A percentile compares a stretch with the other conserved stretches of the same genome.
These are phyloP conservation scores for Aechmea fasciata DNA, from an alignment of 176 grass and related monocot species.

Conservation along the genomic window DNA sequence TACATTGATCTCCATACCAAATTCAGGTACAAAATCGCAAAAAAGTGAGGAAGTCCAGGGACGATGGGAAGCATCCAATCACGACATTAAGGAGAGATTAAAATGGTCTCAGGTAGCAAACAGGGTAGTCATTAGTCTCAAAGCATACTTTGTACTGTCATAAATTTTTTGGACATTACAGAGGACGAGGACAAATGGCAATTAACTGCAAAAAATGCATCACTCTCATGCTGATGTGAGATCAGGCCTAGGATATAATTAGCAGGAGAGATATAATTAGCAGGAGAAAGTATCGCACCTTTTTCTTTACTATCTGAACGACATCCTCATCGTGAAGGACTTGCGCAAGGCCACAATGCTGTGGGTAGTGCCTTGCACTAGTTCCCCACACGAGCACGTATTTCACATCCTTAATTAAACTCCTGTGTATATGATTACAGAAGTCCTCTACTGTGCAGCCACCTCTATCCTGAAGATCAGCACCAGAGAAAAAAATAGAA, in stretches of 20 bases:
- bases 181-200: no score
- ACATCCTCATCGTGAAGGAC: conserved; percentile 86
- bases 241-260: no score
- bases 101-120: conserved; percentile 1
- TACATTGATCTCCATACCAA: no score
- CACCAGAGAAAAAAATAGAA: background rate
- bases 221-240: no score
- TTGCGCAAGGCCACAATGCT: conserved; percentile 76
- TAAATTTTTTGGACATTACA: no score
- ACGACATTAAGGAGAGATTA: background rate
- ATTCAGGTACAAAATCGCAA: no score
- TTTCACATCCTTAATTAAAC: conserved; percentile 85
- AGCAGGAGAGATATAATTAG: background rate
- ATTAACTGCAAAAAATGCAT: no score
- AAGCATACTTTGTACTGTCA: background rate
- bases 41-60: no score
- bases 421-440: conserved; percentile 93
- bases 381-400: conserved; percentile 93
- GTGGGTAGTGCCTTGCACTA: conserved; percentile 75
- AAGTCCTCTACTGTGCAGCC: conserved; percentile 95
- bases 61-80: no score
- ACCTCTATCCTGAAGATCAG: conserved; percentile 71
- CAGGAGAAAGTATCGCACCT: conserved; percentile 28
- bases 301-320: conserved; percentile 97
- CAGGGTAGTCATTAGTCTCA: no score